A percentile compares a stretch with the other conserved stretches of the same genome.
phyloP scores from a whole-genome alignment of 768 basidiomycete genomes.

The Dendrothele bispora region DNA sequence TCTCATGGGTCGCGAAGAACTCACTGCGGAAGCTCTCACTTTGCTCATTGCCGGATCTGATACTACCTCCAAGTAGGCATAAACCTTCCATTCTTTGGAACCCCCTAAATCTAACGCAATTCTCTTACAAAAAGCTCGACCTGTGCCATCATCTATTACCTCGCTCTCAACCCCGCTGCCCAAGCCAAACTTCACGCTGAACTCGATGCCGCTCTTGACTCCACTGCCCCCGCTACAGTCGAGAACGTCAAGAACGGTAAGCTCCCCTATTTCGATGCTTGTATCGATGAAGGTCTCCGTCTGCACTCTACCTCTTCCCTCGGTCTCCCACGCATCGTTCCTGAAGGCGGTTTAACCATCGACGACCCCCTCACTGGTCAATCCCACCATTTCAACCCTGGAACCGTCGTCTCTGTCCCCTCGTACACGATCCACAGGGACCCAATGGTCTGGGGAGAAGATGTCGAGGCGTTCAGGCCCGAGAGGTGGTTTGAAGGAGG shows the following conservation, averaged over 20 bases:
- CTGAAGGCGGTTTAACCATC: conserved; percentile 69
- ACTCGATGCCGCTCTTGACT: conserved; percentile 58
- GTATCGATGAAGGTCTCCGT: conserved; percentile 84
- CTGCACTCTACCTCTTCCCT: conserved; percentile 82
- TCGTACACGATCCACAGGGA: conserved; percentile 84
- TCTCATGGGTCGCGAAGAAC: conserved; percentile 75
- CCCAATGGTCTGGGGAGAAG: conserved; percentile 70
- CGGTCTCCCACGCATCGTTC: conserved; percentile 80
- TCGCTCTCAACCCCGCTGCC: conserved; percentile 63
- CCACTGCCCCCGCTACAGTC: conserved; percentile 45
- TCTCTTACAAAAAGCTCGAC: conserved; percentile 59
- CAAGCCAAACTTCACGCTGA: conserved; percentile 78
- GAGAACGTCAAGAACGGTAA: conserved; percentile 60
- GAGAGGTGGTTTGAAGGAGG: conserved; percentile 85
- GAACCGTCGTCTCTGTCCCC: conserved; percentile 78
- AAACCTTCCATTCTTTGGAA: background rate
- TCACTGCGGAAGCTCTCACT: conserved; percentile 87
- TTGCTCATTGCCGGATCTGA: conserved; percentile 89
- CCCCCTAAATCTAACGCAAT: conserved; percentile 2
- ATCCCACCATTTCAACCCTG: too few species aligned
- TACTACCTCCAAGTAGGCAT: conserved; percentile 84
- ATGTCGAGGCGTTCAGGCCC: conserved; percentile 71
- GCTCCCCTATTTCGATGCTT: conserved; percentile 80
- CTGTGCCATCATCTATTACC: conserved; percentile 85
- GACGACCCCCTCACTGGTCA: conserved; percentile 44